Evolutionary conservation across 768 basidiomycete species (phyloP), one percentile per base, ranked within the genome.

Genomic region (Pholiota molesta): DNA sequence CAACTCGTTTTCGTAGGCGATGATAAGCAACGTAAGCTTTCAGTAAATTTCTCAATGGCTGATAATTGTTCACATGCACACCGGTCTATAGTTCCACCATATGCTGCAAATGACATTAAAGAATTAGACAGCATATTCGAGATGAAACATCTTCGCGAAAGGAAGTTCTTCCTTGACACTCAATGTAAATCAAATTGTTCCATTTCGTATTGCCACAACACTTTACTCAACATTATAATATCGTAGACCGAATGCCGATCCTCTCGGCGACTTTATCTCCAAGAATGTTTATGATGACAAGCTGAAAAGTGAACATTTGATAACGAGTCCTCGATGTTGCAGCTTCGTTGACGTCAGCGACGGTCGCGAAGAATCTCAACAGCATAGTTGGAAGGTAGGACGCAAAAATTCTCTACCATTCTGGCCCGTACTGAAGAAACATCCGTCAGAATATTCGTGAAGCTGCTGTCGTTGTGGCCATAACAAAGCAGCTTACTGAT

Each of bases 91-190:
- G 89, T 91, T 64, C 82, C 90, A 33, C 89, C 88, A 5, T 83
- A 84, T 75, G 88, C 86, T 2, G 76, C 83, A 58, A 80, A 82
- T 39, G 77, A 85, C 11, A 79, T 86, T 52, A 60, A 73, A 26
- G 77, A 74, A 0, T 73, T 90, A 21, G 70, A 82, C 51, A 89
- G 86, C 62, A 78, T 90, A 13, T 90, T 91, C 74, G 88, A 90
- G 55, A 71, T 85, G 55, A 47, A 68, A 0, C 85, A 89, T 67
- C 74, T 90, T 1, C 68, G 68, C 16, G 60, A 69, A 0, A 62
- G 70, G 5, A 77, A 81, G 1, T 61, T 81, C 2, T 79, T 90
- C 29, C 77, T 90, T 13, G 72, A 87, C 62, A 88, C 78, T 0
- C 89, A 90, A 69, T 91, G 89, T 89, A 65, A 65, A 79, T 31